Evolutionary conservation across 352 stramenopile species (phyloP), one percentile per base, ranked within the genome.

Genomic region (Pelagophyceae sp.): DNA sequence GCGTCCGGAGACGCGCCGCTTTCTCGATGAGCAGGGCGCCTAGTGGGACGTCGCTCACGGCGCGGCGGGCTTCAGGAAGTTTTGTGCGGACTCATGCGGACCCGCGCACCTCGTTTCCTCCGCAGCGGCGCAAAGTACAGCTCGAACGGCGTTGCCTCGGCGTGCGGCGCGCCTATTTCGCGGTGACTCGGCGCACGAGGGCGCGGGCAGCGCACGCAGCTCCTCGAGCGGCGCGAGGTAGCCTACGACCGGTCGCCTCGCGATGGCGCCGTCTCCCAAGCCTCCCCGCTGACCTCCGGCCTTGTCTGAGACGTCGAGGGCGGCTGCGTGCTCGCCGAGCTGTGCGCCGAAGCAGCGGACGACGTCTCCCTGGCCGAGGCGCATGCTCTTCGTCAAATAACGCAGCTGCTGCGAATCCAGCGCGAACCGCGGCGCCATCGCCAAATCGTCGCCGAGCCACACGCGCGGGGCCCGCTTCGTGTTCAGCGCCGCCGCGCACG

Each of bases 11-110:
- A n/a, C n/a, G n/a, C n/a, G n/a, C n/a, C 5, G 67, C 67, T 37
- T 74, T 74, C 37, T 74, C 67, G 35, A 74, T 33, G 23, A 74
- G 38, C 27, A 58, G 23, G n/a, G n/a, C n/a, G n/a, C n/a, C n/a
- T n/a, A n/a, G n/a, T n/a, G n/a, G n/a, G n/a, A n/a, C n/a, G n/a
- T n/a, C n/a, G n/a, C n/a, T n/a, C n/a, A n/a, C n/a, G n/a, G n/a
- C n/a, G n/a, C n/a, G n/a, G n/a, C n/a, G n/a, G n/a, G n/a, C n/a
- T n/a, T n/a, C n/a, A n/a, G n/a, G n/a, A n/a, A n/a, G n/a, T n/a
- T n/a, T n/a, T n/a, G n/a, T n/a, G n/a, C n/a, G n/a, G n/a, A n/a
- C n/a, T n/a, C n/a, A n/a, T n/a, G n/a, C n/a, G n/a, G n/a, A n/a
- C n/a, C n/a, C n/a, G n/a, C 67, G 67, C 20, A 1, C 35, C 35